Base-by-base conservation (phyloP, 345 rosid species). In the Salix brachista region DNA sequence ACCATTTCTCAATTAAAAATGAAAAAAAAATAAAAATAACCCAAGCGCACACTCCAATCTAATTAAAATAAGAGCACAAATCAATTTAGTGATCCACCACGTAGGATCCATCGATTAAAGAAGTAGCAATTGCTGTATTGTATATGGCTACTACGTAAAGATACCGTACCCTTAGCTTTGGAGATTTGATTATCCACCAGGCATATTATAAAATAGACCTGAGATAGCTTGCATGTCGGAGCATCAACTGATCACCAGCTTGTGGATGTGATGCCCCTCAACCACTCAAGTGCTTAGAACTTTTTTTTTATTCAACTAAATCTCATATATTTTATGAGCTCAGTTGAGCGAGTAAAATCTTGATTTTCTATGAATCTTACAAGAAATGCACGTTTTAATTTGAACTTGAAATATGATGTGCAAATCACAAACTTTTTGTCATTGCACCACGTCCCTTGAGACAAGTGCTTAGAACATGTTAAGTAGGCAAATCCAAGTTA, bases 331-430 rank as follows among this genome's bases (percentile, higher is more conserved):
- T 32, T 32, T 32, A 4, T 32, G 4, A 5, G 36, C 6, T 5
- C 1, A 34, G 6, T 0, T 34, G 0, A 0, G 0, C 34, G 5
- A 32, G 5, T 34, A 34, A 34, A 34, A 34, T 34, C 6, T 0
- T 0, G 6, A 34, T 34, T 34, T 6, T 34, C 0, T 5, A 1
- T 0, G 0, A 0, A 0, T 32, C 0, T 32, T 32, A 32, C 5
- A 32, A 32, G 0, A 32, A 0, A 32, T 32, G 4, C 4, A 32
- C 3, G 0, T 32, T 0, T 4, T 32, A 3, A 4, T 3, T 32
- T 32, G 5, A 32, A 32, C 0, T 32, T 0, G 5, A 32, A 0
- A 32, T 0, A 3, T 32, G 5, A 5, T 32, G 34, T 32, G 3
- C 5, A 32, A 32, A 34, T 32, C 34, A 3, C 34, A 32, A 32